A percentile compares a stretch with the other conserved stretches of the same genome.
Conservation (phyloP, 73 alveolate species). For the Paramecium octaurelia region DNA sequence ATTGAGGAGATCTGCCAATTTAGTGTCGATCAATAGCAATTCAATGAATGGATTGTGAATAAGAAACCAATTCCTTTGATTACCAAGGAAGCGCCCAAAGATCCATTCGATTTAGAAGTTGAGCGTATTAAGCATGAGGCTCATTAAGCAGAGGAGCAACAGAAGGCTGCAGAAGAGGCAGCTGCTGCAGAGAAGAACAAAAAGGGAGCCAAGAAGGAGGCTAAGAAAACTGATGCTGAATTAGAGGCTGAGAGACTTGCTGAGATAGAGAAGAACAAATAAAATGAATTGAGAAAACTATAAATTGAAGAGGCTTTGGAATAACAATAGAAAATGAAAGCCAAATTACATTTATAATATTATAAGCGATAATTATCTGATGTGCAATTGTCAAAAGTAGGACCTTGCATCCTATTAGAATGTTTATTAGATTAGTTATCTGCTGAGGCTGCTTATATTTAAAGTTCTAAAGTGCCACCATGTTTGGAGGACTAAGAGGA, state of each 20-base stretch:
- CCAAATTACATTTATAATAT: constrained; percentile 47
- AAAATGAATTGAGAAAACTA: constrained; percentile 37
- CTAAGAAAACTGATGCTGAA: constrained; percentile 58
- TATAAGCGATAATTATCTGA: constrained; percentile 11
- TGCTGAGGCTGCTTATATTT: constrained; percentile 15
- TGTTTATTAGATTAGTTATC: constrained; percentile 41
- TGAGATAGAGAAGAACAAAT: neutral
- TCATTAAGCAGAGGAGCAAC: constrained; percentile 9
- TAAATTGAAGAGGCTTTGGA: constrained; percentile 36
- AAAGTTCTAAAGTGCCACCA: constrained; percentile 48
- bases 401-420: constrained; percentile 47
- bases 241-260: constrained; percentile 51
- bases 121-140: constrained; percentile 18
- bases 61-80: constrained; percentile 43
- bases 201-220: constrained; percentile 63
- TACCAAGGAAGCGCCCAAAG: constrained; percentile 52
- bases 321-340: constrained; percentile 29
- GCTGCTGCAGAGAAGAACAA: constrained; percentile 39
- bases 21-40: constrained; percentile 28
- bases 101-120: constrained; percentile 43
- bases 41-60: constrained; percentile 41
- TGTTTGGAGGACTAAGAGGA: constrained; percentile 56
- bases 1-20: constrained; percentile 49
- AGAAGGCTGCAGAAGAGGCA: neutral
- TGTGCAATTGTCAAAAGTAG: neutral